Evolutionary conservation across 2,329 filamentous ascomycete genomes (phyloP), one percentile per base, ranked within the genome.

Genomic region (Epichloe aotearoae): DNA sequence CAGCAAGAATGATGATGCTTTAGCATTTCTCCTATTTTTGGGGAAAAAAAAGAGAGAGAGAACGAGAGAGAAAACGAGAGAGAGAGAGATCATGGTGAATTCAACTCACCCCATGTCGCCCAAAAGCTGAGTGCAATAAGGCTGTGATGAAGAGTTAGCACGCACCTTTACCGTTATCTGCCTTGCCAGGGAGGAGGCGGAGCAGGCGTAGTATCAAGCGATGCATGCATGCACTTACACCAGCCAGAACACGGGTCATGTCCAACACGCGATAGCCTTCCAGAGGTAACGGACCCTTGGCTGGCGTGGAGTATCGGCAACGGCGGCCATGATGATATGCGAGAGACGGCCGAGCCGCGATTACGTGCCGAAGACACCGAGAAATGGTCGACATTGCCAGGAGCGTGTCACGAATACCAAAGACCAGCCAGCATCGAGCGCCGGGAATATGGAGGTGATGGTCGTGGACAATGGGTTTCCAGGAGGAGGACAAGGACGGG

Each of bases 121-220:
- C 10, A 98, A 71, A 50, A 98, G 96, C 66, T 98, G 93, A 38
- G 93, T 97, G 61, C 89, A 96, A 64, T 97, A 97, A 57, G 93
- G 93, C 88, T 97, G 61, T 14, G 11, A 37, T n/a, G 33, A 11
- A 8, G 14, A 15, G n/a, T 40, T 12, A 38, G 49, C 8, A 43
- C 12, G 15, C 15, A 36, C 12, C 15, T 2, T 30, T 36, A 4
- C 30, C 30, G 10, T 30, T 4, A 30, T 30, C 17, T 36, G 40
- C 8, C 40, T 42, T 42, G 11, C 40, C 12, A 42, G 19, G 40
- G 11, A 12, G 40, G 19, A 34, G 42, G 2, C 26, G 19, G 17
- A 45, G 45, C 15, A 30, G 17, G n/a, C 41, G 56, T 39, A 61
- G 59, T 53, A 49, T 34, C 34, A 11, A 39, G 5, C n/a, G 23